These are phyloP conservation scores for Kernera saxatilis DNA, from an alignment of 345 rosid species.

Conservation along the genomic window DNA sequence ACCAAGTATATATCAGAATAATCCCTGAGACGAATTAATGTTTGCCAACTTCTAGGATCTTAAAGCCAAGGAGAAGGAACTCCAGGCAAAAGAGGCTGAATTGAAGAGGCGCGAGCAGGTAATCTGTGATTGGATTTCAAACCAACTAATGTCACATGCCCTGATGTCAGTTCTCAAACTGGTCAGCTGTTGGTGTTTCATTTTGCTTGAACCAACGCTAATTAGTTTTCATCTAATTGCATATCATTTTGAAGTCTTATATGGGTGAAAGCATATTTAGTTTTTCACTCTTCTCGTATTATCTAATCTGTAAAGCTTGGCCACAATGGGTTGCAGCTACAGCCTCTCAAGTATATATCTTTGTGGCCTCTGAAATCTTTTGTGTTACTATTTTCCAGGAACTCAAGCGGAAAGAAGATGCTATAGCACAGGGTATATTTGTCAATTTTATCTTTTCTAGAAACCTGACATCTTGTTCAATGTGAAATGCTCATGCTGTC, in stretches of 20 bases:
- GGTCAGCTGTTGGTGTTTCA: not conserved
- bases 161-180: not conserved
- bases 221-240: not conserved
- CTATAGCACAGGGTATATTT: slow-evolving; percentile 54
- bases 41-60: slow-evolving; percentile 48
- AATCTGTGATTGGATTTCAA: not conserved
- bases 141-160: not conserved
- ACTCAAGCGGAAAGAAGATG: slow-evolving; percentile 83
- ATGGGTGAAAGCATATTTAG: not conserved
- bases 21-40: not conserved
- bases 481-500: slow-evolving; percentile 9
- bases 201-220: not conserved
- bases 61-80: slow-evolving; percentile 85
- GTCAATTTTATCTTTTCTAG: not conserved
- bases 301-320: not conserved
- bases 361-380: not conserved
- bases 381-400: slow-evolving; percentile 46
- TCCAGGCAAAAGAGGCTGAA: slow-evolving; percentile 88
- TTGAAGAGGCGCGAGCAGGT: slow-evolving; percentile 86
- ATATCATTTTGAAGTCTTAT: not conserved
- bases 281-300: not conserved
- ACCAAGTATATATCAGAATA: not conserved
- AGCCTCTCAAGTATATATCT: not conserved
- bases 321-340: not conserved
- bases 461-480: not conserved